Evolutionary conservation across 306 rosid genomes (phyloP).

Genomic region (Prunus mongolica): DNA sequence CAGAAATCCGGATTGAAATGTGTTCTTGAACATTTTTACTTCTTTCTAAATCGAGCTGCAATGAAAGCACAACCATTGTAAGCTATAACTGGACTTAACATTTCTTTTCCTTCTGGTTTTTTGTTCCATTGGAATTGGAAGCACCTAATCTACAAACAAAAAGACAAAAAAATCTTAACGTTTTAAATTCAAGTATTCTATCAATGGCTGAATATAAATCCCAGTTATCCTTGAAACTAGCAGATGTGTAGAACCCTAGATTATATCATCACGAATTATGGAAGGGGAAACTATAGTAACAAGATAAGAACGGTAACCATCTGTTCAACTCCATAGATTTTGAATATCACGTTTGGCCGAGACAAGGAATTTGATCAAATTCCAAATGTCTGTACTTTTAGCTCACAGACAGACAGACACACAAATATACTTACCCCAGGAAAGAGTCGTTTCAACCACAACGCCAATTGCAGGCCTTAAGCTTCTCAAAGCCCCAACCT

Average conservation of each 20-base stretch:
- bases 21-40: constrained; percentile 86
- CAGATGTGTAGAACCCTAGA: not conserved
- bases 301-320: not conserved
- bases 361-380: not conserved
- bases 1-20: constrained; percentile 94
- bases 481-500: not conserved
- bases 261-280: not conserved
- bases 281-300: not conserved
- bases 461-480: not conserved
- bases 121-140: not conserved
- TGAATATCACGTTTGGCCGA: too few relatives aligned
- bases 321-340: not conserved
- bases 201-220: not conserved
- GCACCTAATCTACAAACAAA: not conserved
- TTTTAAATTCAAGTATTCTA: not conserved
- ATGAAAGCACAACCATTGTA: not conserved
- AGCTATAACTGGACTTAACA: not conserved
- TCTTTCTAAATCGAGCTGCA: constrained; percentile 17
- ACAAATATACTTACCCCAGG: not conserved
- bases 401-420: not conserved
- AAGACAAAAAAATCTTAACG: not conserved
- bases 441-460: not conserved
- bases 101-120: not conserved
- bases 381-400: not conserved
- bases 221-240: not conserved